Conservation (phyloP, 2,329 filamentous ascomycete species). For the Ophiocordyceps robertsii region DNA sequence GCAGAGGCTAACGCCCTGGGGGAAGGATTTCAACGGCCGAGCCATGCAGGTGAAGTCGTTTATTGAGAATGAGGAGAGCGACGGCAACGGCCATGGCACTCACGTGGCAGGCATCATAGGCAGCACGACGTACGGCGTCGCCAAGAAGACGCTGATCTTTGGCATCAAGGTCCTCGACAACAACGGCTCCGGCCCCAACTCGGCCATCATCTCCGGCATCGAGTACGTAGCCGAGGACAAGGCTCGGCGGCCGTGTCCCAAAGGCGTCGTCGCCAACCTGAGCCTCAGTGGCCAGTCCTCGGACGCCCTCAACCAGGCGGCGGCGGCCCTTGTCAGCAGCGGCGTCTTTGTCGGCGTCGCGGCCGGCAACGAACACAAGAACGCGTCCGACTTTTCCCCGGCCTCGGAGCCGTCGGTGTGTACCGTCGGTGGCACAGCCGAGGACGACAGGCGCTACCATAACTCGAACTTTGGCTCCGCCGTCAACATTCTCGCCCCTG, state of each 20-base stretch:
- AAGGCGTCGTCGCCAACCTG: conserved; percentile 34
- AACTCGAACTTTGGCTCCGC: conserved; percentile 33
- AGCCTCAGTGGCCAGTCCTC: conserved; percentile 31
- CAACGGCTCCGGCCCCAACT: conserved; percentile 19
- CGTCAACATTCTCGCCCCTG: conserved; percentile 33
- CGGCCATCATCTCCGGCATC: conserved; percentile 25
- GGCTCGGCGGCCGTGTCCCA: conserved; percentile 19
- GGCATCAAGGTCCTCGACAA: conserved; percentile 24
- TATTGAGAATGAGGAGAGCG: conserved; percentile 13
- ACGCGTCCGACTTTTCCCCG: conserved; percentile 26
- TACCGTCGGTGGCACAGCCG: conserved; percentile 30
- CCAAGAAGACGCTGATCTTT: conserved; percentile 22
- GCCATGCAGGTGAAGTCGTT: conserved; percentile 21
- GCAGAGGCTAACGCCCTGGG: background rate
- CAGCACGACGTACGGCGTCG: conserved; percentile 23
- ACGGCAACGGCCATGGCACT: conserved; percentile 22
- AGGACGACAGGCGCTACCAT: conserved; percentile 18
- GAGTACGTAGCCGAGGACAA: conserved; percentile 23
- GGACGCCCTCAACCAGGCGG: conserved; percentile 30
- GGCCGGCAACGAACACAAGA: conserved; percentile 31
- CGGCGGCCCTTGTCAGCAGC: conserved; percentile 22
- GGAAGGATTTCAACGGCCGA: conserved; percentile 22
- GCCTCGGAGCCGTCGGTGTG: conserved; percentile 28
- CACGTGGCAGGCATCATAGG: conserved; percentile 22
- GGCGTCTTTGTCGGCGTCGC: conserved; percentile 37